Evolutionary conservation across 768 basidiomycete species (phyloP), one percentile per base, ranked within the genome.

Genomic region (Podaxis sp.): DNA sequence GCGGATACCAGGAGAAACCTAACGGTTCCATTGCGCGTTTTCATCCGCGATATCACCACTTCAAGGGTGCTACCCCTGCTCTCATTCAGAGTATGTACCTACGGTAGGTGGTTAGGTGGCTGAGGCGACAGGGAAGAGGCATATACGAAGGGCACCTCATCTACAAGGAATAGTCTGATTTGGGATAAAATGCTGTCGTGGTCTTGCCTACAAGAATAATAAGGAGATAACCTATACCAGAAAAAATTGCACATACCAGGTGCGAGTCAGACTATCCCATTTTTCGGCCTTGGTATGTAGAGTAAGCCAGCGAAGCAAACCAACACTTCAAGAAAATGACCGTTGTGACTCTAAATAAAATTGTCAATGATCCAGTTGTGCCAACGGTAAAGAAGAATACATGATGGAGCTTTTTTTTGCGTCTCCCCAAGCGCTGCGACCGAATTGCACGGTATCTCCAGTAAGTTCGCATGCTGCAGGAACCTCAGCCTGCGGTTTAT

Each of bases 1-100:
- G 96, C 96, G 0, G 95, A 96, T 42, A 98, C 86, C 17, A 97
- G 83, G 33, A 97, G 75, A 72, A 99, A 96, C 6, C 97, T 87
- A 26, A 93, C 86, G 2, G 75, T 72, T 2, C 81, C 79, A 8
- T 87, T 89, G 9, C 87, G 83, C 2, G 85, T 76, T 74, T 92
- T 96, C 93, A 99, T 96, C 26, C 97, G 87, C 2, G 93, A 92
- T 51, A 96, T 81, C n/a, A 99, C 85, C 17, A 96, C 96, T 77
- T 99, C 97, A 2, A 99, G 80, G 1, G 92, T 94, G 59, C 95
- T 92, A 19, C 97, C 97, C 38, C 97, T 86, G 24, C 81, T 80
- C 75, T 99, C 97, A 57, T 93, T 92, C 19, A 99, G 81, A 61
- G 96, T 87, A 70, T 99, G 96, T 1, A 98, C 92, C 91, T 99